Evolutionary conservation across 2,329 filamentous ascomycete genomes (phyloP).

Genomic region (Paradendryphiella salina): DNA sequence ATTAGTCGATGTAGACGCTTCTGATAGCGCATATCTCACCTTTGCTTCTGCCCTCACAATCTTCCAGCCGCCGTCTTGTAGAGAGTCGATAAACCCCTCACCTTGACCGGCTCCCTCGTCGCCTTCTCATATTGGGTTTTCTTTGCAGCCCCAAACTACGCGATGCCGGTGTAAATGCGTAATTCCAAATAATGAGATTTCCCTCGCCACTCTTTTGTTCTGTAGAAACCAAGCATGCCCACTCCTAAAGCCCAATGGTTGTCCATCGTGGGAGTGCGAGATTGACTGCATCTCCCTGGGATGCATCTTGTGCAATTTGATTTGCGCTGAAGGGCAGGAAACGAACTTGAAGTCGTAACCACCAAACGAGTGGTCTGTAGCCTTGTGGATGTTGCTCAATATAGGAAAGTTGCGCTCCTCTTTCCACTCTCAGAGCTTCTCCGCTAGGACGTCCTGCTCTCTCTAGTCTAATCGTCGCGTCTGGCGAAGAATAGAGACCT

Average conservation of each 20-base stretch:
- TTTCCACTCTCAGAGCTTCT: not conserved
- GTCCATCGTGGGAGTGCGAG: not conserved
- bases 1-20: not conserved
- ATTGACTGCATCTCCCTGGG: constrained; percentile 17
- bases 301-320: constrained; percentile 16
- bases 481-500: constrained; percentile 17
- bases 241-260: constrained; percentile 11
- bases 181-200: constrained; percentile 14
- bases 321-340: constrained; percentile 6
- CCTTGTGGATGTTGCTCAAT: not conserved
- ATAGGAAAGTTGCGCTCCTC: not conserved
- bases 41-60: constrained; percentile 26
- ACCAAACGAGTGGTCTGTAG: not conserved
- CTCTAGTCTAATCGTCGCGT: too few species aligned
- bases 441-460: not conserved
- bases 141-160: constrained; percentile 19
- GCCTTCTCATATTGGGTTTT: constrained; percentile 6
- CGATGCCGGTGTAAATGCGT: constrained; percentile 18
- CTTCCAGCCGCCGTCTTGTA: constrained; percentile 22
- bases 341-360: constrained; percentile 1
- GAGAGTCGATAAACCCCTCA: constrained; percentile 18
- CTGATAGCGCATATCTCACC: constrained; percentile 11
- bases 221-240: constrained; percentile 28
- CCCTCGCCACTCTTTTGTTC: constrained; percentile 23
- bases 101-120: constrained; percentile 21